These are phyloP conservation scores for Taxillus chinensis DNA, from an alignment of 164 flowering plant species.

Conservation along the genomic window DNA sequence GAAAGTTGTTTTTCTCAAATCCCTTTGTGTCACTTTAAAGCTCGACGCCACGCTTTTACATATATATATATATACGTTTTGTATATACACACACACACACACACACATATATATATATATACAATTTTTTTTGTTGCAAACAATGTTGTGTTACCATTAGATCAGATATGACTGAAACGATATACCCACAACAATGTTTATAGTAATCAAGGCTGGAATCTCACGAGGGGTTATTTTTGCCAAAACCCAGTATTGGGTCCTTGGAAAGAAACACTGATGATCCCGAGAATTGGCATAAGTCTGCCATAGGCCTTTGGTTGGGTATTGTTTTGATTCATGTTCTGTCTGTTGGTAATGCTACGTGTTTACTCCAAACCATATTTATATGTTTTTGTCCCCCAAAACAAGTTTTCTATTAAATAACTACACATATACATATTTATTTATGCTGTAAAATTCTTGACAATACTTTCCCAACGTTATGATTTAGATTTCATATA, in stretches of 20 bases:
- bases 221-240: slow-evolving; percentile 27
- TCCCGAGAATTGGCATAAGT: slow-evolving; percentile 48
- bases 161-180: slow-evolving; percentile 12
- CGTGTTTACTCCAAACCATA: neutral
- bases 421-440: no score
- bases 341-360: neutral
- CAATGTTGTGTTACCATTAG: neutral
- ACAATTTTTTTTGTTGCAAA: neutral
- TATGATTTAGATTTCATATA: no score
- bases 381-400: neutral
- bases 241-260: slow-evolving; percentile 9
- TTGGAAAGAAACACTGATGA: slow-evolving; percentile 35
- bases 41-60: no score
- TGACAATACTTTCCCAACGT: no score
- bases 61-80: no score
- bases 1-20: no score
- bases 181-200: slow-evolving; percentile 11
- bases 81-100: no score
- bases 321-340: slow-evolving; percentile 19
- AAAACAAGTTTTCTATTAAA: no score
- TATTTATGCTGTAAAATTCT: no score
- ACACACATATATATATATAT: no score
- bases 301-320: slow-evolving; percentile 67
- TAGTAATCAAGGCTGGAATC: slow-evolving; percentile 59
- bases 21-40: no score